phyloP scores from a whole-genome alignment of 768 basidiomycete species.

The Calocera viscosa region DNA sequence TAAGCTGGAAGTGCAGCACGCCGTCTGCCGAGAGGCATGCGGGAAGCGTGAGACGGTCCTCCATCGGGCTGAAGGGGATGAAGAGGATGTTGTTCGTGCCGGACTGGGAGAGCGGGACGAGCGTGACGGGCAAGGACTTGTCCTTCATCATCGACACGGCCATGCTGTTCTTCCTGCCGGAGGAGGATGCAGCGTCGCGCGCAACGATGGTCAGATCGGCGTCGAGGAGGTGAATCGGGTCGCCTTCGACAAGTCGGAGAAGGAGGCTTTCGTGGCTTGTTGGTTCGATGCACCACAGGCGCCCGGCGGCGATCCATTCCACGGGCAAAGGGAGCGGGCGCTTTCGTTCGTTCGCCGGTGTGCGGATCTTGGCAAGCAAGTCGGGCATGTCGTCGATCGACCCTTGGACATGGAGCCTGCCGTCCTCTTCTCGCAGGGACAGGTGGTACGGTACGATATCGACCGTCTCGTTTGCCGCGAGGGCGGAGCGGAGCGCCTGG shows the following conservation, averaged over 20 bases:
- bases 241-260: background rate
- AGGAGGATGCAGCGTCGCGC: background rate
- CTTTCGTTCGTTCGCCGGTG: background rate
- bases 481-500: background rate
- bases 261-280: background rate
- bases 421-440: background rate
- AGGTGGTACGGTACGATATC: background rate
- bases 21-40: background rate
- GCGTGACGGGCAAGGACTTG: background rate
- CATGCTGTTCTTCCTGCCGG: background rate
- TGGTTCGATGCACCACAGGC: background rate
- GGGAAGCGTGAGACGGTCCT: background rate
- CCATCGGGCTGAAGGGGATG: conserved; percentile 1
- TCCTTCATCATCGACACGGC: conserved; percentile 1
- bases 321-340: background rate
- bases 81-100: background rate
- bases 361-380: background rate
- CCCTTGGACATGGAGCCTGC: background rate
- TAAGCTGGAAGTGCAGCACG: background rate
- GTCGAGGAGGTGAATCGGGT: background rate
- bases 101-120: background rate
- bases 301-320: background rate
- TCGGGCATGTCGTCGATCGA: background rate
- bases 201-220: background rate
- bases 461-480: background rate